These are phyloP conservation scores for Conringia planisiliqua DNA, from an alignment of 345 rosid genomes.

Conservation along the genomic window DNA sequence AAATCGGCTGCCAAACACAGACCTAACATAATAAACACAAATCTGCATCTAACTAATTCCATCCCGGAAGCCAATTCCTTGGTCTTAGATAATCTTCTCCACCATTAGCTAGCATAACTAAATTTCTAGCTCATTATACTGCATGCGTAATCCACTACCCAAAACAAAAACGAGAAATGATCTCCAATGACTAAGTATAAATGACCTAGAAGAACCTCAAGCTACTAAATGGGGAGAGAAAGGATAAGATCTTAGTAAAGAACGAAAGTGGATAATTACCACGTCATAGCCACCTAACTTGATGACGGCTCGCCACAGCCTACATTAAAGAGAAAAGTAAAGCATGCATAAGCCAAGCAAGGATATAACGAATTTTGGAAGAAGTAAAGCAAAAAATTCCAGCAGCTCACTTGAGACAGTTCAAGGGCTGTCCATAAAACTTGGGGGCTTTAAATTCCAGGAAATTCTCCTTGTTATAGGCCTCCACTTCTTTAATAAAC, in stretches of 20 bases:
- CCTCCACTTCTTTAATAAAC: constrained; percentile 82
- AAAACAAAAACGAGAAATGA: not conserved
- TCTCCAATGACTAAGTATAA: not conserved
- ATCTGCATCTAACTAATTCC: not conserved
- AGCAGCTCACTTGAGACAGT: constrained; percentile 72
- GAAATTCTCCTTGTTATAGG: constrained; percentile 51
- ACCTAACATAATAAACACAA: not conserved
- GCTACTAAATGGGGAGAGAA: not conserved
- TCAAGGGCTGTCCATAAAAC: constrained; percentile 87
- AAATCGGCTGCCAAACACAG: constrained; percentile 5
- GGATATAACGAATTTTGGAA: not conserved
- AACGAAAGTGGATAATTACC: constrained; percentile 42
- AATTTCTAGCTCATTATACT: not conserved
- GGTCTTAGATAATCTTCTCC: not conserved
- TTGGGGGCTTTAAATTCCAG: constrained; percentile 87
- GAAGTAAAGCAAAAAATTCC: not conserved
- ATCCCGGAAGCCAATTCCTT: not conserved
- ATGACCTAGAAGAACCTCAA: not conserved
- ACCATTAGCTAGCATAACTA: no score
- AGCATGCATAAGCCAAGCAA: constrained; percentile 15
- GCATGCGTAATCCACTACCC: not conserved
- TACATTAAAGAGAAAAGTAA: constrained; percentile 28
- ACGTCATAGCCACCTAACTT: constrained; percentile 91
- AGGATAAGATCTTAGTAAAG: not conserved
- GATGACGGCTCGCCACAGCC: constrained; percentile 91